These are phyloP conservation scores for Alternaria consortialis DNA, from an alignment of 2,329 filamentous ascomycete species.

Conservation along the genomic window DNA sequence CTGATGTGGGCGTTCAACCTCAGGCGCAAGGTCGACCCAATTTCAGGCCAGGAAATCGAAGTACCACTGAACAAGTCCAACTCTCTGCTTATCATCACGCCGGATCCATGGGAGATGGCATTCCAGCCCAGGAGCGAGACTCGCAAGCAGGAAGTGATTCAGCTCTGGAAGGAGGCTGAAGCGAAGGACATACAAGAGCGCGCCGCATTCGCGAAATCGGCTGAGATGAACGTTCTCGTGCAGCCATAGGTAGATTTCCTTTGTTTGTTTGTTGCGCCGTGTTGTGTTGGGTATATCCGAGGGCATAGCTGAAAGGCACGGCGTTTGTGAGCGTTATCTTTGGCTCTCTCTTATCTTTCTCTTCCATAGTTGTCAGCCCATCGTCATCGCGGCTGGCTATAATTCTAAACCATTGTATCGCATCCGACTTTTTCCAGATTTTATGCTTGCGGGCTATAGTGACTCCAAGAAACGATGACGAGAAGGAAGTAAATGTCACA, in stretches of 20 bases:
- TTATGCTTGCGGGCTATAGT: not conserved
- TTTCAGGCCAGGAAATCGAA: constrained; percentile 53
- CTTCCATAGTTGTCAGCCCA: not conserved
- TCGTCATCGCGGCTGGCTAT: not conserved
- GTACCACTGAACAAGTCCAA: constrained; percentile 62
- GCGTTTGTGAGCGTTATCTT: constrained; percentile 7
- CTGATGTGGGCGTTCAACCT: constrained; percentile 60
- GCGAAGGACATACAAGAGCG: constrained; percentile 48
- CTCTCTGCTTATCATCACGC: constrained; percentile 66
- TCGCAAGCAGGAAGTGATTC: constrained; percentile 44
- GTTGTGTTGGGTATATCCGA: not conserved
- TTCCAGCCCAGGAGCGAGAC: constrained; percentile 61
- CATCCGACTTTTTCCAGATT: not conserved
- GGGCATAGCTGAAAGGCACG: constrained; percentile 8
- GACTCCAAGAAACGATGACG: not conserved
- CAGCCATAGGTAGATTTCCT: constrained; percentile 3
- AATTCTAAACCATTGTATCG: not conserved
- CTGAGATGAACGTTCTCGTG: constrained; percentile 28
- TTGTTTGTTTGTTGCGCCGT: not conserved
- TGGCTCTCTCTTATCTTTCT: not conserved
- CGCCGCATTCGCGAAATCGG: constrained; percentile 44
- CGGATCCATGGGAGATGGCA: constrained; percentile 63
- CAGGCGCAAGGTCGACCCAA: constrained; percentile 58
- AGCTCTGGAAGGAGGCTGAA: constrained; percentile 49
- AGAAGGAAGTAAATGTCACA: not conserved